phyloP scores from a whole-genome alignment of 306 rosid genomes.

The Cucumis hystrix region DNA sequence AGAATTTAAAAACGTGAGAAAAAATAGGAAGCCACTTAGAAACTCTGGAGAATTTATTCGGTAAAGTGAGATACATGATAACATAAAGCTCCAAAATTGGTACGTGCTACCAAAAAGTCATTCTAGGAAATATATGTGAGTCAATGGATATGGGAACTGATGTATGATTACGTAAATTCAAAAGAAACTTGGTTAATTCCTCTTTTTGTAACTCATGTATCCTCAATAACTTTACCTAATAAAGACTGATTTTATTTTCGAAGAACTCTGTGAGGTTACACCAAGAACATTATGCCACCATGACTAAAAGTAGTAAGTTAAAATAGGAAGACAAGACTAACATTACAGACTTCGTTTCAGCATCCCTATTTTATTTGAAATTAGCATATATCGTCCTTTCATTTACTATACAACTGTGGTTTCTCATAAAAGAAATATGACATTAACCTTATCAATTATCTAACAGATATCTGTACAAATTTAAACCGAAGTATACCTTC shows the following conservation, averaged over 20 bases:
- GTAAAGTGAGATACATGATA: background rate
- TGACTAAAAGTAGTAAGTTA: background rate
- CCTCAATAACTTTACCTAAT: no score
- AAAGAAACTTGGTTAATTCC: no score
- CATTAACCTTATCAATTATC: background rate
- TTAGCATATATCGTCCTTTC: background rate
- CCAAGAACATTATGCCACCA: background rate
- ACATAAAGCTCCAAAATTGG: background rate
- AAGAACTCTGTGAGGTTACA: no score
- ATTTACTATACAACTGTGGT: background rate
- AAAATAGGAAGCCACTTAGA: background rate
- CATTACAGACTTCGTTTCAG: background rate
- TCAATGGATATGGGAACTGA: no score
- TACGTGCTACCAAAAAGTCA: background rate
- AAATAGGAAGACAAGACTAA: background rate
- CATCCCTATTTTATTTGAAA: background rate
- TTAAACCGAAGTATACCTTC: slow-evolving; percentile 29
- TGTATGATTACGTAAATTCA: no score
- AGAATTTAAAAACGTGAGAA: background rate
- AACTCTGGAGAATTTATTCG: background rate
- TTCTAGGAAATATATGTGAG: background rate
- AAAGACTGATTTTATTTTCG: no score
- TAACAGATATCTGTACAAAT: background rate
- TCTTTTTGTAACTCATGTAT: no score
- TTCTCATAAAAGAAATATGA: background rate